Conservation (phyloP, 352 stramenopile genomes). For the Elongisporangium anandrum region DNA sequence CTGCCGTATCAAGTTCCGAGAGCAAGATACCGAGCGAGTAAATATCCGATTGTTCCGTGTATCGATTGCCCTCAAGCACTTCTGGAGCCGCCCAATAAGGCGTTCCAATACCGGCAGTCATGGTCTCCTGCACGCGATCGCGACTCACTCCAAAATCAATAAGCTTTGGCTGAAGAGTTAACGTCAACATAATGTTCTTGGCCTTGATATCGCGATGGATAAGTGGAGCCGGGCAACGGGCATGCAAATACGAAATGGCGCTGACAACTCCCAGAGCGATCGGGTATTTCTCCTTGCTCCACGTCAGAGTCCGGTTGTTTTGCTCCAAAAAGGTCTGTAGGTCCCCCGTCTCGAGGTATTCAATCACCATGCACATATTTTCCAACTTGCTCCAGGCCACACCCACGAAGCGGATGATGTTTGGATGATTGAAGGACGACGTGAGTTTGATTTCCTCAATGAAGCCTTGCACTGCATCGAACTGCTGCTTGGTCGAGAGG, state of each 20-base stretch:
- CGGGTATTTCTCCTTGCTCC: conserved; percentile 26
- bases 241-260: conserved; percentile 46
- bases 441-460: conserved; percentile 43
- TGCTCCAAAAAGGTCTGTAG: conserved; percentile 31
- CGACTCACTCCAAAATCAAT: conserved; percentile 59
- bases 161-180: conserved; percentile 34
- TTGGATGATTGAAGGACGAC: conserved; percentile 31
- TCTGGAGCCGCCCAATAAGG: conserved; percentile 32
- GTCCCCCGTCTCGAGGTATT: conserved; percentile 43
- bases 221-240: conserved; percentile 23
- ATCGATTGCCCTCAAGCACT: conserved; percentile 17
- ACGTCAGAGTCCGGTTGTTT: conserved; percentile 8
- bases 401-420: conserved; percentile 44
- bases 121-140: conserved; percentile 12
- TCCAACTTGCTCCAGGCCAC: conserved; percentile 48
- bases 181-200: conserved; percentile 45
- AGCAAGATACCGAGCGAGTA: conserved; percentile 38
- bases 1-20: conserved; percentile 23
- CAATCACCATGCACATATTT: conserved; percentile 47
- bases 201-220: conserved; percentile 59
- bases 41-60: conserved; percentile 25
- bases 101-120: conserved; percentile 43
- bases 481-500: conserved; percentile 19
- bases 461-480: conserved; percentile 25
- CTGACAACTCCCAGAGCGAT: conserved; percentile 40